phyloP scores from a whole-genome alignment of 805 yeast species.

The Brettanomyces nanus region DNA sequence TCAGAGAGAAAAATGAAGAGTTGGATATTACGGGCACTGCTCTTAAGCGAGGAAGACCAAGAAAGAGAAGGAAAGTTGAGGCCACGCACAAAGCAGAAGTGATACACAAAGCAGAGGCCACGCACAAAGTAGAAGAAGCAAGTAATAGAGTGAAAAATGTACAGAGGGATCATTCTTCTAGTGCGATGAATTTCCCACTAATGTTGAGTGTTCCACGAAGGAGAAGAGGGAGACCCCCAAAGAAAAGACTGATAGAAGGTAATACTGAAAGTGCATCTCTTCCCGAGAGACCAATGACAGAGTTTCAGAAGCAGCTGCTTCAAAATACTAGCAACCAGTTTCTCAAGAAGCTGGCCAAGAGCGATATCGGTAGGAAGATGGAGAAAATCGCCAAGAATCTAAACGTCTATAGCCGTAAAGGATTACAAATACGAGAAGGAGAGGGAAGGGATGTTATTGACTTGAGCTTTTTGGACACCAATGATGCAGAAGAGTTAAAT shows the following conservation, averaged over 20 bases:
- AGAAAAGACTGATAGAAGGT: slow-evolving; percentile 3
- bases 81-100: too few relatives aligned
- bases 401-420: not conserved
- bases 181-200: too few relatives aligned
- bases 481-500: slow-evolving; percentile 10
- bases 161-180: not conserved
- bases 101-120: too few relatives aligned
- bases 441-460: not conserved
- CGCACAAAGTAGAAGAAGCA: not conserved
- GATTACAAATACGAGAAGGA: not conserved
- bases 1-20: too few relatives aligned
- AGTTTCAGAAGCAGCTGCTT: slow-evolving; percentile 1
- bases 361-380: not conserved
- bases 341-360: slow-evolving; percentile 5
- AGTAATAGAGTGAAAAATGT: slow-evolving; percentile 6
- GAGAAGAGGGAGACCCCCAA: not conserved
- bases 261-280: not conserved
- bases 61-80: slow-evolving; percentile 3
- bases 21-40: too few relatives aligned
- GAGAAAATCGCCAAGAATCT: not conserved
- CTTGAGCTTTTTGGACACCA: slow-evolving; percentile 7
- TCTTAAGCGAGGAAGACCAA: not conserved
- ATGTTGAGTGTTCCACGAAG: too few relatives aligned
- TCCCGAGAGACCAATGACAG: not conserved
- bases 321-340: slow-evolving; percentile 5